A percentile compares a stretch with the other conserved stretches of the same genome.
Evolutionary conservation across 768 basidiomycete species (phyloP).

Genomic region (Agaricus subrufescens): DNA sequence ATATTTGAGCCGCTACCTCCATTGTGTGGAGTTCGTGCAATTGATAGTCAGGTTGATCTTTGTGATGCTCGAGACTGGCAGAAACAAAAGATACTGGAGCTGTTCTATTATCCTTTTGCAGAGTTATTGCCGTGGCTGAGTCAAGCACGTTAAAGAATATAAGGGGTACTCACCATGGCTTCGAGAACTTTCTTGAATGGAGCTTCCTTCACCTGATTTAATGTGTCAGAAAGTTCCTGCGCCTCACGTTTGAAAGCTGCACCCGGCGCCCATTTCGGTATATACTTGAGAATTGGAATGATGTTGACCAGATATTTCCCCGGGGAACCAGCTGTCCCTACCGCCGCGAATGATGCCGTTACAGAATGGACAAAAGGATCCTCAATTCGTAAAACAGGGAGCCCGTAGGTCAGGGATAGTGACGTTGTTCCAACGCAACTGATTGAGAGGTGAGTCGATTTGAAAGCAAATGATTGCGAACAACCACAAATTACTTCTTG

Average conservation of each 20-base stretch:
- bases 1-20: background rate
- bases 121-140: too few species aligned
- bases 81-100: background rate
- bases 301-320: background rate
- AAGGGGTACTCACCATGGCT: background rate
- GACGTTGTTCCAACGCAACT: background rate
- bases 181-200: background rate
- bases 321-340: background rate
- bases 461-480: too few species aligned
- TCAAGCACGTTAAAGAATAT: too few species aligned
- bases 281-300: background rate
- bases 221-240: background rate
- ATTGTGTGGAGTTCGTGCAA: background rate
- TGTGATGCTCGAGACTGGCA: background rate
- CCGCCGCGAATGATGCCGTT: background rate
- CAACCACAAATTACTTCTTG: background rate
- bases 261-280: slow-evolving; percentile 5
- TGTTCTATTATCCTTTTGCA: background rate
- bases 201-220: background rate
- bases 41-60: background rate
- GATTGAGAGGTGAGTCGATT: too few species aligned
- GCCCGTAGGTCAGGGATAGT: background rate
- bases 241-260: background rate
- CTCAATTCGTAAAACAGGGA: background rate
- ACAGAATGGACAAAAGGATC: background rate